phyloP scores from a whole-genome alignment of 441 rosid genomes.

The Corymbia calophylla region DNA sequence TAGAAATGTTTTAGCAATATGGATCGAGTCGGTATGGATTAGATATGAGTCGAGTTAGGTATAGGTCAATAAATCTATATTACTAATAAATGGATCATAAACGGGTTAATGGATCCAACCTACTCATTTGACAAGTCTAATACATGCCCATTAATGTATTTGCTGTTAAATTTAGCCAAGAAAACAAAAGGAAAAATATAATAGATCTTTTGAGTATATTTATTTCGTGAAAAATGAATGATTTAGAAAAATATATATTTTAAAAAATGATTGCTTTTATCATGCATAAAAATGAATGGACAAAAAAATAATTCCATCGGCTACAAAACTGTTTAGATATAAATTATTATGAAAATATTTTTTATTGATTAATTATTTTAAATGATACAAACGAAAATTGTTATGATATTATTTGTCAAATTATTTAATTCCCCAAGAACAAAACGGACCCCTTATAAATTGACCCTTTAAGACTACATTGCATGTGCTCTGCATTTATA shows the following conservation, averaged over 20 bases:
- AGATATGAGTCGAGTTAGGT: no score
- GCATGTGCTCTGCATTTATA: not conserved
- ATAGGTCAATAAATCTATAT: no score
- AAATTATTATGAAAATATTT: no score
- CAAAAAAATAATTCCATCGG: fast-evolving
- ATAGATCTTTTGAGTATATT: no score
- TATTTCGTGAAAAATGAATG: not conserved
- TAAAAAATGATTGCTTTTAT: not conserved
- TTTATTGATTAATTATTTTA: no score
- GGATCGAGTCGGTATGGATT: no score
- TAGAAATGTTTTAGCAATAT: no score
- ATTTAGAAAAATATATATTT: no score
- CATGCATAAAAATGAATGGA: not conserved
- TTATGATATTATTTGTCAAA: not conserved
- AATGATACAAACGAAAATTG: no score
- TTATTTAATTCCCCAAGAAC: not conserved
- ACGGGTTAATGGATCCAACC: no score
- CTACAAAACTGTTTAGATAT: not conserved
- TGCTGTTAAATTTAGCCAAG: not conserved
- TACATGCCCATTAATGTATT: not conserved
- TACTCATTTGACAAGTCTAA: not conserved
- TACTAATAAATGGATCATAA: no score
- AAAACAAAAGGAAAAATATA: not conserved
- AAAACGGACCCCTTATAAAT: not conserved
- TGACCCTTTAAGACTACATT: not conserved